Base-by-base conservation (phyloP, 768 basidiomycete genomes). In the Coprinopsis cinerea region DNA sequence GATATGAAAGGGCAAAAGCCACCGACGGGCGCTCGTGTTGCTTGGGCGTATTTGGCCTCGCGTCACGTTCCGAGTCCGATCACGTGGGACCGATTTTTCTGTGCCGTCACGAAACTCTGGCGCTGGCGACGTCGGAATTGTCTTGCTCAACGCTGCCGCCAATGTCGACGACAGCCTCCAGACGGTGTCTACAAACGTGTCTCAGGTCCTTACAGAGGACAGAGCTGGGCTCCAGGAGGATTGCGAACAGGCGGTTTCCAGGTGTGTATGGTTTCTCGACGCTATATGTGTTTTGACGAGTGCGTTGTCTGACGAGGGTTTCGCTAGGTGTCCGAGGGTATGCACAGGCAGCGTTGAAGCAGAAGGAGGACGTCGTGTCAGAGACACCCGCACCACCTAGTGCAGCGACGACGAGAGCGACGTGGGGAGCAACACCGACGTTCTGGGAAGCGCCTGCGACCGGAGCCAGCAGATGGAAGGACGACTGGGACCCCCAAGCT, bases 401-500 rank as follows among this genome's bases (percentile, higher is more conserved):
- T n/a, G 10, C 36, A 39, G 36, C 36, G 17, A 34, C 30, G 30
- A 9, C 30, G 30, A n/a, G 30, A 34, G 30, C 30, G 9, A n/a
- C 30, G 30, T 9, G 30, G n/a, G 30, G 9, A 34, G 9, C 30
- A 34, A 34, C 9, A 34, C 9, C 9, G n/a, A 34, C 9, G 30
- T 9, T n/a, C 9, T 23, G 51, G 25, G 37, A 44, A 44, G 32
- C 44, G 44, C 44, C 47, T 48, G 4, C 49, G 39, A n/a, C n/a
- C n/a, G 44, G 56, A 52, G 35, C 43, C 44, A 25, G 39, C 47
- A 13, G 42, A 22, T 30, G 43, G 22, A 43, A 53, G 32, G 55
- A 59, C 17, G 35, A 67, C 15, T 20, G 32, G 10, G 4, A 7
- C 15, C n/a, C 49, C 13, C 17, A 25, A n/a, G 42, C 18, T 3